Percentiles rank a stretch among this genome's conserved stretches.
These are phyloP conservation scores for Collybia nuda DNA, from an alignment of 768 basidiomycete species.

Conservation along the genomic window DNA sequence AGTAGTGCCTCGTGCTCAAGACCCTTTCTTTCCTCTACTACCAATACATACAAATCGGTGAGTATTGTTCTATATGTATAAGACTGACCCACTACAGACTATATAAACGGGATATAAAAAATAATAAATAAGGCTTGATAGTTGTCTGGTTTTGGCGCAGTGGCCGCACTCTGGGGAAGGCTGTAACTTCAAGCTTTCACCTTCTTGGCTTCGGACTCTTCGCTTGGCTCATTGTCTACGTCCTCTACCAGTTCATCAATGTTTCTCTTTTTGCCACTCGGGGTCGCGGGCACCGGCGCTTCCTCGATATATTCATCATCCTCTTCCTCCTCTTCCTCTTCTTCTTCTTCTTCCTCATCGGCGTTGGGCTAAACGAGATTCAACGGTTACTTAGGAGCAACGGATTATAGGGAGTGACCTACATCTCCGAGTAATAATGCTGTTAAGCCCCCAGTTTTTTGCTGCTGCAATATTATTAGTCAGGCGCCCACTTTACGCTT, in stretches of 20 bases:
- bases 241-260: constrained; percentile 30
- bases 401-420: neutral
- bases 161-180: neutral
- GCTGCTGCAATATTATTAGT: neutral
- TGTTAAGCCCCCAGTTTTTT: constrained; percentile 12
- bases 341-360: constrained; percentile 30
- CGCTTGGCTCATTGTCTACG: constrained; percentile 20
- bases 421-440: constrained; percentile 18
- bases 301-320: constrained; percentile 14
- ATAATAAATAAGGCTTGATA: constrained; percentile 17
- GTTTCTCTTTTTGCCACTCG: constrained; percentile 33
- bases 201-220: constrained; percentile 37
- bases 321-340: constrained; percentile 31
- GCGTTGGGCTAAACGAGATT: constrained; percentile 22
- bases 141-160: constrained; percentile 7
- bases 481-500: neutral
- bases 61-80: too few relatives aligned
- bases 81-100: too few relatives aligned
- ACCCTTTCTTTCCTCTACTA: too few relatives aligned
- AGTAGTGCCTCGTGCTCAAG: too few relatives aligned
- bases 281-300: constrained; percentile 11
- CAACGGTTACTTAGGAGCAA: neutral
- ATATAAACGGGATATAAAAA: constrained; percentile 16
- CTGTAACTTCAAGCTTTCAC: constrained; percentile 32
- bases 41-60: too few relatives aligned